phyloP scores from a whole-genome alignment of 768 basidiomycete species.

The Termitomyces sp. region DNA sequence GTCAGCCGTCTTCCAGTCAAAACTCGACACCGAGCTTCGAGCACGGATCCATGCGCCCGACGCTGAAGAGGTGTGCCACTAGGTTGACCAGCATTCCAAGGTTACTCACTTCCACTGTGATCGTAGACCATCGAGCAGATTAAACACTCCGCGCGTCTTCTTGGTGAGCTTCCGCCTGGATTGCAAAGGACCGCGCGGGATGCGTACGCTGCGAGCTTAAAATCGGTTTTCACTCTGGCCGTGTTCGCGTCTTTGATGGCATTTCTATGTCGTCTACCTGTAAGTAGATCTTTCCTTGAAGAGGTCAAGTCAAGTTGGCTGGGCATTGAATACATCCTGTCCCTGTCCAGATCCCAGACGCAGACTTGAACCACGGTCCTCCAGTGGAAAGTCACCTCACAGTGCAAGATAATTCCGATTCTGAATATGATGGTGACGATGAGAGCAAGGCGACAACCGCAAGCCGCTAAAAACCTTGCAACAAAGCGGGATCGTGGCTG shows the following conservation, averaged over 20 bases:
- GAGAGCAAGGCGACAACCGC: conserved; percentile 7
- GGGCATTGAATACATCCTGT: background rate
- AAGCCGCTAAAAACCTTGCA: background rate
- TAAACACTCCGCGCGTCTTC: conserved; percentile 46
- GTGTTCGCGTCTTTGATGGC: conserved; percentile 44
- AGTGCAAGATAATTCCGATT: conserved; percentile 9
- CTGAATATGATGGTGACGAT: conserved; percentile 13
- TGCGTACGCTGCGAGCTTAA: conserved; percentile 47
- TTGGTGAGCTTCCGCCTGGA: conserved; percentile 39
- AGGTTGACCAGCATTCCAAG: background rate
- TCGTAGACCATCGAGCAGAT: conserved; percentile 45
- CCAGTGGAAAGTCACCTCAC: background rate
- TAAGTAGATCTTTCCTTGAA: conserved; percentile 19
- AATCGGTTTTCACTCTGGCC: conserved; percentile 50
- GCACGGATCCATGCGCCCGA: conserved; percentile 32
- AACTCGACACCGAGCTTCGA: no score
- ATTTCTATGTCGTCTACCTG: conserved; percentile 46
- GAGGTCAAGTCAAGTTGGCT: background rate
- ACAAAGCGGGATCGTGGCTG: background rate
- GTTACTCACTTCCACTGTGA: background rate
- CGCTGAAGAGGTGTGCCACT: conserved; percentile 35
- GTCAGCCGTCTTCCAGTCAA: no score
- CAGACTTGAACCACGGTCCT: conserved; percentile 12
- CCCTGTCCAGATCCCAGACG: conserved; percentile 17
- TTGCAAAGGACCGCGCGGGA: conserved; percentile 46